Evolutionary conservation across 2,329 filamentous ascomycete genomes (phyloP).

Genomic region (Aspergillus viridinutans): DNA sequence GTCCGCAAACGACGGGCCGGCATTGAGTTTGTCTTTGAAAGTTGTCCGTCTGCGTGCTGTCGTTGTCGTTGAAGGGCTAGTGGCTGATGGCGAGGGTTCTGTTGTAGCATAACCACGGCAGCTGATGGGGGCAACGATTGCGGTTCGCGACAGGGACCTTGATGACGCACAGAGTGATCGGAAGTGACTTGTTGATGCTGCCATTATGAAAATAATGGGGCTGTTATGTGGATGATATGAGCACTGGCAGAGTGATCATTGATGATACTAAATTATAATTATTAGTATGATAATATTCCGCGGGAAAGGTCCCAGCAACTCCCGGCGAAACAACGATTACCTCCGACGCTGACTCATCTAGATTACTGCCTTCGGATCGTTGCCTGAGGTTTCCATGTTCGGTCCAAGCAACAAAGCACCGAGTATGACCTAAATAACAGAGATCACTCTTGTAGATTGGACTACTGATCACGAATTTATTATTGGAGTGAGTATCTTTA

Average conservation of each 20-base stretch:
- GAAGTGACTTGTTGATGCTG: constrained; percentile 29
- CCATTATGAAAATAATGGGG: constrained; percentile 25
- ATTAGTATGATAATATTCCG: neutral
- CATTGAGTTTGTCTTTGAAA: constrained; percentile 61
- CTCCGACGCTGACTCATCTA: neutral
- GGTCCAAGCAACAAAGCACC: neutral
- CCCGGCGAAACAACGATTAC: neutral
- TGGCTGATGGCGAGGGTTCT: constrained; percentile 30
- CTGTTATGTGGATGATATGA: constrained; percentile 5
- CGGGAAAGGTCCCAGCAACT: neutral
- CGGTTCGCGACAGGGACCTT: constrained; percentile 14
- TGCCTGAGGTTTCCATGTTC: neutral
- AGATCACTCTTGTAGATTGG: neutral
- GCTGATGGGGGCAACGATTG: constrained; percentile 14
- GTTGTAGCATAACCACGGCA: constrained; percentile 39
- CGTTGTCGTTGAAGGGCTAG: constrained; percentile 31
- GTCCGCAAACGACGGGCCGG: constrained; percentile 61
- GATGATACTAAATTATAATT: neutral
- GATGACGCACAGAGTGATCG: constrained; percentile 29
- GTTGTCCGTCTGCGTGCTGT: constrained; percentile 55
- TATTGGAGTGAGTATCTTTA: neutral
- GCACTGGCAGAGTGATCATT: constrained; percentile 20
- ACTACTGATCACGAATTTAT: neutral
- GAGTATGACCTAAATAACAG: neutral
- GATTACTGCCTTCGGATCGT: too few species aligned